Conservation (phyloP, 2,329 filamentous ascomycete genomes). For the Penicillium sp. region DNA sequence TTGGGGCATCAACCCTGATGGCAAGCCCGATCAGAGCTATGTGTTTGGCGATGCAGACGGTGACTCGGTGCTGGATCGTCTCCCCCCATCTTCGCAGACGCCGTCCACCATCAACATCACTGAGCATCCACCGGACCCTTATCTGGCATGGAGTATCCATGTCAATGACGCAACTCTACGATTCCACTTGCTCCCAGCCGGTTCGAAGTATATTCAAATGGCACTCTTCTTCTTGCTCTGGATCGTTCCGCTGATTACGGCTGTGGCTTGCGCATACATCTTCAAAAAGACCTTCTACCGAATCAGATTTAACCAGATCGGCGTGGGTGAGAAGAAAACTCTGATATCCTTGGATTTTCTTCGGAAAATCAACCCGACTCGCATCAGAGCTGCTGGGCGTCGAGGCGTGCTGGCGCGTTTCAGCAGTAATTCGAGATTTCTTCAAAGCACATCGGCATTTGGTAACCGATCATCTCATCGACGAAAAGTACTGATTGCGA, state of each 20-base stretch:
- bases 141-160: constrained; percentile 51
- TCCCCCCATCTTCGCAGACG: constrained; percentile 54
- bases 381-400: constrained; percentile 21
- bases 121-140: constrained; percentile 47
- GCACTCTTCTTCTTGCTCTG: constrained; percentile 50
- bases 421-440: constrained; percentile 31
- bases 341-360: constrained; percentile 34
- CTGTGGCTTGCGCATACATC: constrained; percentile 46
- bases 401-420: constrained; percentile 32
- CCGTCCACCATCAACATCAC: constrained; percentile 56
- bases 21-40: constrained; percentile 54
- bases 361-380: constrained; percentile 30
- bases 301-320: constrained; percentile 57
- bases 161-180: constrained; percentile 51
- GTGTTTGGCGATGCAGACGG: constrained; percentile 58
- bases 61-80: constrained; percentile 55
- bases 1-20: constrained; percentile 61
- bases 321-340: constrained; percentile 47
- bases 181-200: constrained; percentile 49
- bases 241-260: constrained; percentile 49
- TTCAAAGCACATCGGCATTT: constrained; percentile 34
- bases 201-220: constrained; percentile 51
- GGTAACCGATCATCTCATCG: constrained; percentile 28
- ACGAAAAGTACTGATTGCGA: constrained; percentile 60
- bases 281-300: constrained; percentile 59